phyloP scores from a whole-genome alignment of 148 eudicot species.

The Pouteria glomerata region DNA sequence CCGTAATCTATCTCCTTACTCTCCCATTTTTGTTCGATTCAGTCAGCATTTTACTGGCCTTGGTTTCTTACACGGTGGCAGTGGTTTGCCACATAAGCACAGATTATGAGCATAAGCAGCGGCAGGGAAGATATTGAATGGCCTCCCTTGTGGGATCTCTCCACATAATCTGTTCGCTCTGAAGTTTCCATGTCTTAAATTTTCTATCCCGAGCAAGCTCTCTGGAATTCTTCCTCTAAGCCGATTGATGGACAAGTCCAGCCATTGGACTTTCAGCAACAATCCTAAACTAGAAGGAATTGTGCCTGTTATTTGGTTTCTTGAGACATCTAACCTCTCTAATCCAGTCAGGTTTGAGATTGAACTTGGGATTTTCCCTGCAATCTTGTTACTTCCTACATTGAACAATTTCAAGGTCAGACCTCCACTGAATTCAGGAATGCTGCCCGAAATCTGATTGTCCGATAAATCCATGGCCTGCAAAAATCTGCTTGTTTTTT shows the following conservation, averaged over 20 bases:
- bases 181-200: constrained; percentile 55
- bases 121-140: constrained; percentile 35
- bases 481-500: constrained; percentile 45
- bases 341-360: constrained; percentile 54
- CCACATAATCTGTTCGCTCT: constrained; percentile 75
- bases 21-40: background rate
- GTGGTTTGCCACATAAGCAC: constrained; percentile 81
- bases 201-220: constrained; percentile 46
- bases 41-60: constrained; percentile 39
- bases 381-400: constrained; percentile 55
- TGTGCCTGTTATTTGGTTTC: constrained; percentile 60
- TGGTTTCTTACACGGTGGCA: constrained; percentile 46
- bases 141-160: constrained; percentile 68
- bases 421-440: constrained; percentile 55
- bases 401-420: constrained; percentile 50
- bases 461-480: constrained; percentile 50
- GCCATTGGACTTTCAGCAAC: constrained; percentile 58
- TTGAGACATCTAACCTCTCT: constrained; percentile 48
- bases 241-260: constrained; percentile 66
- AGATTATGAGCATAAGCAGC: constrained; percentile 57
- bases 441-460: constrained; percentile 55
- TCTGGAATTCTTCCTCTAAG: constrained; percentile 53
- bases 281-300: constrained; percentile 63
- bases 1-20: background rate
- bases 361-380: constrained; percentile 66